Evolutionary conservation across 495 filamentous ascomycete genomes (phyloP).

Genomic region (Penicillium desertorum): DNA sequence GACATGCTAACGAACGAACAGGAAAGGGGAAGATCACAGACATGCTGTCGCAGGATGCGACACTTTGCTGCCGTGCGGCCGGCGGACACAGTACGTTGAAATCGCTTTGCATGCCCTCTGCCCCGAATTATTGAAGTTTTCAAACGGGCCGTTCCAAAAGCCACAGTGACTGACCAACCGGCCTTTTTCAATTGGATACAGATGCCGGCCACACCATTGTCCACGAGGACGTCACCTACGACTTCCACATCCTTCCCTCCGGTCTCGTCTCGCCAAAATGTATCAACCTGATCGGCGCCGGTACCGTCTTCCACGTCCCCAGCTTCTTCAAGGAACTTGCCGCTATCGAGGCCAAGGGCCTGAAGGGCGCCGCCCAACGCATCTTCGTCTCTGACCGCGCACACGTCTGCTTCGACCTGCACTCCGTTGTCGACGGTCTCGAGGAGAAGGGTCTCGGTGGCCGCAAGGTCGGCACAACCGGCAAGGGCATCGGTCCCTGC

Average conservation of each 20-base stretch:
- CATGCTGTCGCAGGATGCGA: conserved; percentile 57
- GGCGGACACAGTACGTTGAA: conserved; percentile 62
- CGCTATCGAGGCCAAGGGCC: conserved; percentile 67
- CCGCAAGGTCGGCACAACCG: conserved; percentile 56
- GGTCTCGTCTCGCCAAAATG: conserved; percentile 75
- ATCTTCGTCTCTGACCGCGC: conserved; percentile 80
- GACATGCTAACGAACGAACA: conserved; percentile 20
- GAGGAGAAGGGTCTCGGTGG: conserved; percentile 77
- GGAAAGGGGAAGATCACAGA: conserved; percentile 73
- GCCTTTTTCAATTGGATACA: conserved; percentile 15
- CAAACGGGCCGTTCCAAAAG: conserved; percentile 13
- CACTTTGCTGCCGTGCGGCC: conserved; percentile 61
- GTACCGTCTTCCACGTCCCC: conserved; percentile 81
- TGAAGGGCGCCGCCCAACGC: conserved; percentile 60
- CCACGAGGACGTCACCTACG: conserved; percentile 58
- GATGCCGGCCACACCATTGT: conserved; percentile 61
- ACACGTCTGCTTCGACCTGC: conserved; percentile 82
- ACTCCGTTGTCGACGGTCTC: conserved; percentile 77
- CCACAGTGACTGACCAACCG: conserved; percentile 13
- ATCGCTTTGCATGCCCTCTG: background rate
- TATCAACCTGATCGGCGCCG: conserved; percentile 82
- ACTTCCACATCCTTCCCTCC: conserved; percentile 72
- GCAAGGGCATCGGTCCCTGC: conserved; percentile 72
- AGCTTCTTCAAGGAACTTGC: conserved; percentile 85
- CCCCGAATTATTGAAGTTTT: background rate